These are phyloP conservation scores for Nepenthes alata DNA, from an alignment of 179 eudicot genomes.

Conservation along the genomic window DNA sequence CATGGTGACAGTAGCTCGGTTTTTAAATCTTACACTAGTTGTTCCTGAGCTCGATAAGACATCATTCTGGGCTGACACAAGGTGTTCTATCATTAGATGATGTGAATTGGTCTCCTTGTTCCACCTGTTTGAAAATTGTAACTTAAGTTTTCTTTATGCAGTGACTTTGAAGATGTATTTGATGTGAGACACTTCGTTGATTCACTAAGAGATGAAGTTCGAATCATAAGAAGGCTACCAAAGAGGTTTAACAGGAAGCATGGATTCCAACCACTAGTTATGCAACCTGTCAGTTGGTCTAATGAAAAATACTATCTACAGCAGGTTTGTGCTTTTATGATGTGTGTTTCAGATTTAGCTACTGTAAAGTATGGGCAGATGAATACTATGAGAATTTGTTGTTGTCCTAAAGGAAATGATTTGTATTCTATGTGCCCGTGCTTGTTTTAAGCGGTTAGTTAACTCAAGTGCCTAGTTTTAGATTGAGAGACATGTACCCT, in stretches of 20 bases:
- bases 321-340: slow-evolving; percentile 40
- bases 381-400: too few relatives aligned
- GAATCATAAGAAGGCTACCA: slow-evolving; percentile 66
- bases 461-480: too few relatives aligned
- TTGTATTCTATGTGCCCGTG: too few relatives aligned
- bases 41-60: slow-evolving; percentile 97
- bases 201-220: slow-evolving; percentile 85
- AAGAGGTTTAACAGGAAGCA: slow-evolving; percentile 50
- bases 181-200: slow-evolving; percentile 83
- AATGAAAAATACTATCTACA: slow-evolving; percentile 76
- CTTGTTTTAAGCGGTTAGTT: too few relatives aligned
- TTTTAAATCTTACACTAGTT: slow-evolving; percentile 80
- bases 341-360: too few relatives aligned
- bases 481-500: too few relatives aligned
- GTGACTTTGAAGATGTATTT: slow-evolving; percentile 88
- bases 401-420: too few relatives aligned
- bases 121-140: neutral
- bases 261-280: slow-evolving; percentile 45
- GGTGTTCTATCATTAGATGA: slow-evolving; percentile 30
- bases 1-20: slow-evolving; percentile 93
- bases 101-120: slow-evolving; percentile 2
- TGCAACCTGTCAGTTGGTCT: slow-evolving; percentile 99
- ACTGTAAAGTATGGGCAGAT: too few relatives aligned
- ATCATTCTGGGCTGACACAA: slow-evolving; percentile 97
- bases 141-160: slow-evolving; percentile 24